Base-by-base conservation (phyloP, 176 grass and related monocot genomes). In the barley (Hordeum vulgare) region DNA sequence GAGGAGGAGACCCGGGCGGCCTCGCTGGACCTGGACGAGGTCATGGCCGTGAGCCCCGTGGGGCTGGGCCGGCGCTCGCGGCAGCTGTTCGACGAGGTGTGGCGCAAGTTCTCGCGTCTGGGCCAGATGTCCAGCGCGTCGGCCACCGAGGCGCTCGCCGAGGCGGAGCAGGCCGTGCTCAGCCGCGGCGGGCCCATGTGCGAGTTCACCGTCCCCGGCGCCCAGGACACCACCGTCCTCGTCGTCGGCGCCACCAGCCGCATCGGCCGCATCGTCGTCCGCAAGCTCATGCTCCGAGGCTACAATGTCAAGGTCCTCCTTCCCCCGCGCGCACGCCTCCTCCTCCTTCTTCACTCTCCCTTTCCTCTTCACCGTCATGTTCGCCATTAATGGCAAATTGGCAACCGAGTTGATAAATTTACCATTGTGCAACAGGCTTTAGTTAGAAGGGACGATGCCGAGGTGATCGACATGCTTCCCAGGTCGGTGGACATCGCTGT, bases 61-160 rank as follows among this genome's bases (percentile, higher is more conserved):
- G 95, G 92, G 0, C 86, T 98, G 15, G 96, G 96, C 11, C 92
- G 96, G 5, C 88, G 84, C 11, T 98, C 93, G 17, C 88, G 93
- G 70, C 96, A 95, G 90, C 79, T 98, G 47, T 98, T 98, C 88
- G 90, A 98, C 83, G 96, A 98, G 82, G 93, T 98, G 83, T 98
- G 96, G 93, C 89, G 93, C 81, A 98, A 93, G 85, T 95, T 98
- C 92, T 98, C 96, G n/a, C 92, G 85, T 13, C 89, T 98, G 12
- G 96, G 90, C 6, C 96, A 98, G 90, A 98, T 98, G 66, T 95
- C 96, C 11, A 87, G 95, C 83, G 86, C 96, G 5, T 88, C 94
- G 5, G 69, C 84, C 60, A 62, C 86, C 5, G 70, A 74, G 70
- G 80, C 80, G 14, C 67, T 76, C 78, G 85, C 85, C 20, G 90